Base-by-base conservation (phyloP, 2,329 filamentous ascomycete genomes). In the Stemphylium vesicarium region DNA sequence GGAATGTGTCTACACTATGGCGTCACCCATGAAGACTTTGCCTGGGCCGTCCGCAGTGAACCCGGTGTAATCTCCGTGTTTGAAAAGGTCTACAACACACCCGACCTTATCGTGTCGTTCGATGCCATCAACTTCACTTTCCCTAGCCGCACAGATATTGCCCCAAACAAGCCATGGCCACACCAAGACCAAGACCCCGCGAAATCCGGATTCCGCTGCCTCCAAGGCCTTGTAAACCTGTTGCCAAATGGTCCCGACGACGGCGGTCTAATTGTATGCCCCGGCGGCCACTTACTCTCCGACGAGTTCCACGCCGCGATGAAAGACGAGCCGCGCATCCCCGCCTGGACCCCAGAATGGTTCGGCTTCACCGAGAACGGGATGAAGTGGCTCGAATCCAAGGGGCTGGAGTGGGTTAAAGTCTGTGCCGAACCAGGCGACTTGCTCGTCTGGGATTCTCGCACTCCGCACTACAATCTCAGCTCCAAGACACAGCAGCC, bases 171-270 rank as follows among this genome's bases (percentile, higher is more conserved):
- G 53, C 50, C 55, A 8, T 79, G 77, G 76, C 69, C 71, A 22
- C 77, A 79, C 43, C 60, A 65, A 40, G 68, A 70, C 26, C 66
- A 71, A 32, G 60, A 60, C 18, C 68, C 66, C 4, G 41, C 41
- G 6, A 60, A 75, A 76, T 73, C 72, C 11, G 82, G 81, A 0
- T 81, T 84, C 64, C 75, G 80, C 2, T 84, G 81, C 58, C 71
- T 81, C 2, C 81, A 84, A 55, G 82, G 82, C 4, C 72, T 84
- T 0, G 78, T 83, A 2, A 83, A 84, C 63, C 59, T 80, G 6
- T 55, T 71, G 3, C 72, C 68, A 2, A 73, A 72, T 22, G 75
- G 75, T 0, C 71, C 72, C 1, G 60, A 76, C 6, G 75, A 77
- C 50, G 75, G 74, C 15, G 65, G 72, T 60, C 62, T 77, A 56